These are phyloP conservation scores for Whalleya microplaca DNA, from an alignment of 2,329 filamentous ascomycete species.

Conservation along the genomic window DNA sequence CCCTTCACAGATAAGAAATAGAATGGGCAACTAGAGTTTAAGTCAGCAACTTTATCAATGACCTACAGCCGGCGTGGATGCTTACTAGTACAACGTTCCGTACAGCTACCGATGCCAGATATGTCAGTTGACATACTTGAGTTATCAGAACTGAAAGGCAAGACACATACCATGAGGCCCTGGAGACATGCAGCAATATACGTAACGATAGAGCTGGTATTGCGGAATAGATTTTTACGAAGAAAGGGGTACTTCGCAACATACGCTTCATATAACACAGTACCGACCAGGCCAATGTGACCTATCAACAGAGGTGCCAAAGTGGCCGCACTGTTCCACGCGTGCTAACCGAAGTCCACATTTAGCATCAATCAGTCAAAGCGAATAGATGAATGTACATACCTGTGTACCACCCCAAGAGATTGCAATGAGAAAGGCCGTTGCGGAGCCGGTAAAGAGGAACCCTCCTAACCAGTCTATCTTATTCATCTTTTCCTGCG, in stretches of 20 bases:
- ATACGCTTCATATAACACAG: constrained; percentile 43
- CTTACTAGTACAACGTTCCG: constrained; percentile 32
- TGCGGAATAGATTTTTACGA: constrained; percentile 35
- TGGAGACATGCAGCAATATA: constrained; percentile 39
- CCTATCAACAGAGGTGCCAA: constrained; percentile 50
- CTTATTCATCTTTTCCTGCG: constrained; percentile 40
- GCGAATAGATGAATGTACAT: constrained; percentile 1
- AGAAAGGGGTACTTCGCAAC: constrained; percentile 39
- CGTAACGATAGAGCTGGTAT: constrained; percentile 34
- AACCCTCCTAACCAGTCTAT: constrained; percentile 52
- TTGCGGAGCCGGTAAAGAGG: constrained; percentile 48
- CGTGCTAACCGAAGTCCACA: constrained; percentile 35
- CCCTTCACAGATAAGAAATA: constrained; percentile 43
- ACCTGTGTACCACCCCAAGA: constrained; percentile 47
- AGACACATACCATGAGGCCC: constrained; percentile 38
- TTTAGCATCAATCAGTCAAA: not conserved
- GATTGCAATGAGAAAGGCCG: constrained; percentile 50
- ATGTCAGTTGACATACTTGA: not conserved
- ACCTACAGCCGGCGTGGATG: not conserved
- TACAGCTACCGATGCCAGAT: constrained; percentile 20
- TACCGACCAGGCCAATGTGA: constrained; percentile 41
- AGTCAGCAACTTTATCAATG: constrained; percentile 2
- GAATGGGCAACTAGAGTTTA: constrained; percentile 34
- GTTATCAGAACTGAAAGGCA: not conserved
- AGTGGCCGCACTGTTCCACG: constrained; percentile 46